Base-by-base conservation (phyloP, 2,329 filamentous ascomycete genomes). In the Tolypocladium amazonense region DNA sequence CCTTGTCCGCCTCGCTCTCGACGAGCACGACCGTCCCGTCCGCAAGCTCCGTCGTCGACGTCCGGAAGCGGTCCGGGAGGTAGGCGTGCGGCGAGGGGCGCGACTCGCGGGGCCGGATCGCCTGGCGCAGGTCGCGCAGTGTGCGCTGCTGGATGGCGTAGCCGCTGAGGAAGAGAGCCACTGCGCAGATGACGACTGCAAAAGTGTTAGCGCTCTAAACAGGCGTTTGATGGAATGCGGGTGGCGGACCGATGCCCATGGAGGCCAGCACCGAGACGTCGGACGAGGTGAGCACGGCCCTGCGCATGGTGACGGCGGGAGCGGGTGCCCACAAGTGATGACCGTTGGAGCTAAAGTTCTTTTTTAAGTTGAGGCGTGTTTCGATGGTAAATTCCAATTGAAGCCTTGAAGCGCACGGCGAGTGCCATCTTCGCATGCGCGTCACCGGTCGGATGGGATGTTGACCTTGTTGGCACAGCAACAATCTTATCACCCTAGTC, bases 81-180 rank as follows among this genome's bases (percentile, higher is more conserved):
- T 79, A 78, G 53, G 78, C 74, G 61, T 78, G 77, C 7, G 79
- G 79, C 1, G 76, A 76, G 7, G 78, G 75, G 11, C 69, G 75
- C 68, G 77, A 72, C 63, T 79, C 70, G 57, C 69, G 68, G 6
- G 74, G 74, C 65, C 81, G 81, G 67, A 96, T 87, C 23, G 89
- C 89, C 59, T 80, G 78, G 67, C 93, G 89, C 38, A 97, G 81
- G 66, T 88, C 87, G 63, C 82, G 83, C 5, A 96, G 84, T 0
- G 91, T 94, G 67, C 90, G 85, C 73, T 97, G 92, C 69, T 97
- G 92, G 58, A 96, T 81, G 3, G 87, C 83, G 72, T 95, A 96
- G 68, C 92, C 92, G 57, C 89, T 91, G 38, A 96, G 79, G 72
- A 97, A 97, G 33, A 97, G 85, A 5, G 92, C 83, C 43, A 87